Conservation (phyloP, 345 rosid genomes). For the Microthlaspi erraticum region DNA sequence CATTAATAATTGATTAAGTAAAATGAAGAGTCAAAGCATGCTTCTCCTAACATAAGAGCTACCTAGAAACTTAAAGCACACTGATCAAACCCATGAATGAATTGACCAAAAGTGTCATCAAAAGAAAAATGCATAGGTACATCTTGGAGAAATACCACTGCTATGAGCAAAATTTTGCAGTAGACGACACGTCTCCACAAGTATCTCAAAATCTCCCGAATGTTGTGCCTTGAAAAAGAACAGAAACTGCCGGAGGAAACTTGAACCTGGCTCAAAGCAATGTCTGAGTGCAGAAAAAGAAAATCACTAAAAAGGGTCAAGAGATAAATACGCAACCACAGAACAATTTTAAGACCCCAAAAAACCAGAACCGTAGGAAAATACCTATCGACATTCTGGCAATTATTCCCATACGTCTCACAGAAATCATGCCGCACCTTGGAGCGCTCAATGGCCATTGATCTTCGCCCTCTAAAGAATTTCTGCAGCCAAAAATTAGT, state of each 20-base stretch:
- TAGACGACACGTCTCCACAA: constrained; percentile 70
- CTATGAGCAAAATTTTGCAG: constrained; percentile 59
- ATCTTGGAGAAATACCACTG: constrained; percentile 55
- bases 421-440: constrained; percentile 71
- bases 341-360: neutral
- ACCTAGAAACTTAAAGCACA: constrained; percentile 29
- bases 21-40: constrained; percentile 39
- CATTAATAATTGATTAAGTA: constrained; percentile 24
- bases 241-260: constrained; percentile 73
- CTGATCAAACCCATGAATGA: constrained; percentile 35
- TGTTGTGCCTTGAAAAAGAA: constrained; percentile 75
- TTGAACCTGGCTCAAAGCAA: constrained; percentile 88
- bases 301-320: neutral
- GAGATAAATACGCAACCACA: constrained; percentile 4
- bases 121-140: constrained; percentile 26
- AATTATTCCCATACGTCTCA: constrained; percentile 60
- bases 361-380: neutral
- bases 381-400: constrained; percentile 84
- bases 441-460: constrained; percentile 63
- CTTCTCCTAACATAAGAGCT: constrained; percentile 26
- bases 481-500: constrained; percentile 67
- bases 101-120: constrained; percentile 31
- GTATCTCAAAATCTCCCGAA: constrained; percentile 58
- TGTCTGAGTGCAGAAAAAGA: constrained; percentile 54
- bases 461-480: constrained; percentile 94